phyloP scores from a whole-genome alignment of 1,139 yeast genomes.

The Yamadazyma mexicana region DNA sequence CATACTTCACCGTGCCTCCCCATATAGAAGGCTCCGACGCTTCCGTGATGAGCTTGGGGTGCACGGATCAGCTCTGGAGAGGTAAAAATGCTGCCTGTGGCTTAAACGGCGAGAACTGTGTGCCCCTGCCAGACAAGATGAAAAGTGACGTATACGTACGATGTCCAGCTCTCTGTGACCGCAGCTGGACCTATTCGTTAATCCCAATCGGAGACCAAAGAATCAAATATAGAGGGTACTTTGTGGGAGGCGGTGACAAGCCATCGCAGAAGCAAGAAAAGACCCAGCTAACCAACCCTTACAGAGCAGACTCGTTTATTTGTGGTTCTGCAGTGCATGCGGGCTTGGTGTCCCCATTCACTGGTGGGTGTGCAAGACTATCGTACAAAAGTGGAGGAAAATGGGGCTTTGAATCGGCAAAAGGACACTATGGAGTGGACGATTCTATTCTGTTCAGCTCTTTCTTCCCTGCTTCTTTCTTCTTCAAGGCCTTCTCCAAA shows the following conservation, averaged over 20 bases:
- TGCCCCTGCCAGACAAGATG: conserved; percentile 31
- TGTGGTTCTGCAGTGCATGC: conserved; percentile 92
- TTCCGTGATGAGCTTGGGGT: conserved; percentile 36
- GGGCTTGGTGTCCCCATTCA: conserved; percentile 68
- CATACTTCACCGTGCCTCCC: conserved; percentile 42
- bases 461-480: conserved; percentile 73
- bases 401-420: conserved; percentile 41
- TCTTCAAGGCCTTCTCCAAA: conserved; percentile 40
- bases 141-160: conserved; percentile 56
- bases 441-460: conserved; percentile 65
- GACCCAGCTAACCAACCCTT: conserved; percentile 40
- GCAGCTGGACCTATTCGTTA: conserved; percentile 77
- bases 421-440: conserved; percentile 51
- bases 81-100: conserved; percentile 84
- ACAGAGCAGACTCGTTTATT: conserved; percentile 84
- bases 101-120: conserved; percentile 59
- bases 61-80: conserved; percentile 56
- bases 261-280: conserved; percentile 13
- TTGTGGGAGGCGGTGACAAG: conserved; percentile 71
- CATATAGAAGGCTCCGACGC: conserved; percentile 3
- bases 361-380: conserved; percentile 81
- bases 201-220: conserved; percentile 70
- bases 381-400: conserved; percentile 58
- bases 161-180: conserved; percentile 88
- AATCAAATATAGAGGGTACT: conserved; percentile 69